A percentile compares a stretch with the other conserved stretches of the same genome.
These are phyloP conservation scores for Phaeosphaeriaceae sp. DNA, from an alignment of 2,329 filamentous ascomycete species.

Conservation along the genomic window DNA sequence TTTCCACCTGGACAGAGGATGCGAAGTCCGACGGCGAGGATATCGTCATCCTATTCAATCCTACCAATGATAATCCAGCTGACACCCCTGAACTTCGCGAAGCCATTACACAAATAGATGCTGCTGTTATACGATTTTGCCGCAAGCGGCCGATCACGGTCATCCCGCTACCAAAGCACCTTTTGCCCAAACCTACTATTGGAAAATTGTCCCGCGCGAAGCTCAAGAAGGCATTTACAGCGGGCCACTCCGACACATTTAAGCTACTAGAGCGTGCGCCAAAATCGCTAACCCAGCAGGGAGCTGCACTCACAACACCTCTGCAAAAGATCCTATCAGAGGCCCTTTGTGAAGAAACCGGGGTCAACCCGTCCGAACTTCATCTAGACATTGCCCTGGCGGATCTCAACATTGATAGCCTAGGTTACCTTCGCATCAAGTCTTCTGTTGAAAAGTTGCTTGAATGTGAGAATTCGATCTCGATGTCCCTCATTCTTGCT, in stretches of 20 bases:
- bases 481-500: conserved; percentile 8
- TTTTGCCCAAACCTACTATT: conserved; percentile 10
- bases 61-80: neutral
- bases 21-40: conserved; percentile 5
- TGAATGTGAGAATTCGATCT: conserved; percentile 4
- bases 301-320: conserved; percentile 2
- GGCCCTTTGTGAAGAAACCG: conserved; percentile 6
- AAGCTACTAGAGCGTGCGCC: conserved; percentile 1
- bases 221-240: conserved; percentile 4
- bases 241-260: conserved; percentile 3
- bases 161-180: conserved; percentile 6
- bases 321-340: conserved; percentile 3
- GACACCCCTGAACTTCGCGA: conserved; percentile 6
- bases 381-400: conserved; percentile 3
- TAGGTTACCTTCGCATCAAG: conserved; percentile 15
- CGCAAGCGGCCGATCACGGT: conserved; percentile 1
- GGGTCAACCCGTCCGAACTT: neutral
- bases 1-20: conserved; percentile 7
- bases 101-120: conserved; percentile 4
- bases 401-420: conserved; percentile 8
- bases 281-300: neutral
- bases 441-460: conserved; percentile 8
- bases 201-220: conserved; percentile 12
- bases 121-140: conserved; percentile 9
- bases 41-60: conserved; percentile 10